phyloP scores from a whole-genome alignment of 1,284 basidiomycete species.

The Sanghuangporus sanghuang region DNA sequence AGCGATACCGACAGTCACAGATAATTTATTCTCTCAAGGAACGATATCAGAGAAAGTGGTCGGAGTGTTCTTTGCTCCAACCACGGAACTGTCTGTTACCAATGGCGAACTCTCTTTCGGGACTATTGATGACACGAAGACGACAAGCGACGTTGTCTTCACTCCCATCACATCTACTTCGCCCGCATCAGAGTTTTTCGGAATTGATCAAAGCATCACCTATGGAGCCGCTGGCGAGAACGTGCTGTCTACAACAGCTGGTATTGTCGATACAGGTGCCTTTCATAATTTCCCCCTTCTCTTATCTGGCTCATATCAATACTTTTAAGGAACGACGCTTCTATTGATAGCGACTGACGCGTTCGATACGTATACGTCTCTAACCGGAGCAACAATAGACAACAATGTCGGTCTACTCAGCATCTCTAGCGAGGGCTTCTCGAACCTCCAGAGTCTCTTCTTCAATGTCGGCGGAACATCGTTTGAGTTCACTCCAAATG shows the following conservation, averaged over 20 bases:
- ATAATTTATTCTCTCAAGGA: conserved; percentile 21
- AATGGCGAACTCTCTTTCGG: conserved; percentile 26
- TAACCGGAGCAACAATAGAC: conserved; percentile 18
- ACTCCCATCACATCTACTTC: conserved; percentile 18
- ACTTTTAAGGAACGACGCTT: conserved; percentile 17
- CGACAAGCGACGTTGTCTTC: conserved; percentile 17
- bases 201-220: conserved; percentile 29
- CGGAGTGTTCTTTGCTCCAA: conserved; percentile 23
- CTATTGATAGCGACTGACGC: conserved; percentile 20
- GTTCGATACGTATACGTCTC: conserved; percentile 15
- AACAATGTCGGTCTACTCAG: conserved; percentile 18
- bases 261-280: conserved; percentile 22
- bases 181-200: conserved; percentile 30
- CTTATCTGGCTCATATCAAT: neutral
- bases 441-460: conserved; percentile 18
- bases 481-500: conserved; percentile 19
- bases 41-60: conserved; percentile 20
- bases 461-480: conserved; percentile 18
- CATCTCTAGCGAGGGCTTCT: conserved; percentile 10
- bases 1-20: conserved; percentile 23
- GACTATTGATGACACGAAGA: conserved; percentile 20
- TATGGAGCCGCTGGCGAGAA: conserved; percentile 21
- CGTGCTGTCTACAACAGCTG: conserved; percentile 21
- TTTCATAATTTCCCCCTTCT: neutral
- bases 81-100: conserved; percentile 11